These are phyloP conservation scores for Naganishia friedmannii DNA, from an alignment of 768 basidiomycete genomes.

Conservation along the genomic window DNA sequence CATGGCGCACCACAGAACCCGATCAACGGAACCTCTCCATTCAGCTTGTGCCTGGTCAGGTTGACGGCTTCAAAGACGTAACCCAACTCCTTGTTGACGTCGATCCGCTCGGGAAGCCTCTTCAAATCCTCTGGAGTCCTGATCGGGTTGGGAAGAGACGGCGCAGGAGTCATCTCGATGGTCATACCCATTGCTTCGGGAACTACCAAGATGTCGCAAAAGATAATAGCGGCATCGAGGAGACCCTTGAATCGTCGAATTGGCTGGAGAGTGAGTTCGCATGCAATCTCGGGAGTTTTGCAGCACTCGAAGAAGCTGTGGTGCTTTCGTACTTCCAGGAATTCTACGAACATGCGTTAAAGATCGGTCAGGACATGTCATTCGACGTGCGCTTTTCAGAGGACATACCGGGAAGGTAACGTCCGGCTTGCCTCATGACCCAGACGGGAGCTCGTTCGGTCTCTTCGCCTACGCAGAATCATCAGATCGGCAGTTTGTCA, in stretches of 20 bases:
- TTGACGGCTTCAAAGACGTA: constrained; percentile 94
- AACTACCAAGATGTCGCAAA: constrained; percentile 95
- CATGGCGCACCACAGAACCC: constrained; percentile 97
- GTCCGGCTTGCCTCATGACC: constrained; percentile 96
- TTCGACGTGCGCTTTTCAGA: neutral
- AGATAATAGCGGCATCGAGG: constrained; percentile 94
- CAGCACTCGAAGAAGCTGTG: constrained; percentile 96
- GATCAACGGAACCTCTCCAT: constrained; percentile 88
- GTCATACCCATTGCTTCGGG: constrained; percentile 95
- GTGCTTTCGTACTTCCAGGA: constrained; percentile 74
- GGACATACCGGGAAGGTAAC: constrained; percentile 73
- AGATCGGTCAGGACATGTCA: constrained; percentile 30
- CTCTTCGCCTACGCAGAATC: constrained; percentile 61
- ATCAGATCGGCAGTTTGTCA: constrained; percentile 6
- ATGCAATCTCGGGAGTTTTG: constrained; percentile 82
- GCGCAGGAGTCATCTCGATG: constrained; percentile 83
- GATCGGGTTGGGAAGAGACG: constrained; percentile 82
- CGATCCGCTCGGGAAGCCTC: constrained; percentile 63
- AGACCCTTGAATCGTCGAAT: constrained; percentile 81
- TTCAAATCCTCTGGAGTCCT: constrained; percentile 68
- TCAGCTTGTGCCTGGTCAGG: constrained; percentile 70
- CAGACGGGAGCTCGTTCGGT: constrained; percentile 93
- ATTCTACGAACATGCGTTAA: constrained; percentile 62
- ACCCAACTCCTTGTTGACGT: constrained; percentile 74
- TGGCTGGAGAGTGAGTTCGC: constrained; percentile 86